phyloP scores from a whole-genome alignment of 2,329 filamentous ascomycete genomes.

The Fusarium domesticum region DNA sequence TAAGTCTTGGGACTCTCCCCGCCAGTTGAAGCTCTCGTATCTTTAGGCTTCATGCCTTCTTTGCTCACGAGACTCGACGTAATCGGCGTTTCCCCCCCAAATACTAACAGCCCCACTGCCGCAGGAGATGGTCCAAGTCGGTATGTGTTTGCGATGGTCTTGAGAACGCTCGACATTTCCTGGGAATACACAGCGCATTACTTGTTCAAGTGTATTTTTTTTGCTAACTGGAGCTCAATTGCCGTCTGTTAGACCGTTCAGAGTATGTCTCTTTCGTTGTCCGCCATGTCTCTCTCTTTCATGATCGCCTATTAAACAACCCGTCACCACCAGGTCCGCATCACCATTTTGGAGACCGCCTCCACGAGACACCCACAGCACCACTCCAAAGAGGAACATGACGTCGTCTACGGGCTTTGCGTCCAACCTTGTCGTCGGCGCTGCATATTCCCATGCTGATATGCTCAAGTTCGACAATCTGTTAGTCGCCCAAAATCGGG shows the following conservation, averaged over 20 bases:
- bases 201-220: background rate
- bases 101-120: constrained; percentile 41
- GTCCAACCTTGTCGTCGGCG: constrained; percentile 77
- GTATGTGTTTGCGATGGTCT: constrained; percentile 52
- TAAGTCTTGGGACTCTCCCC: constrained; percentile 40
- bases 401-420: constrained; percentile 48
- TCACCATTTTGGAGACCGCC: constrained; percentile 84
- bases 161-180: background rate
- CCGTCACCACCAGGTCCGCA: constrained; percentile 56
- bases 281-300: constrained; percentile 1
- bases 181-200: no score
- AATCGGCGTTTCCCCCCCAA: constrained; percentile 22
- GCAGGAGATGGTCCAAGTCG: constrained; percentile 99
- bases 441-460: constrained; percentile 94
- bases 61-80: constrained; percentile 25
- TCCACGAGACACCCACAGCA: constrained; percentile 43
- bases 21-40: constrained; percentile 9
- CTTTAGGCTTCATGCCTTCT: background rate
- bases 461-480: constrained; percentile 82
- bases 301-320: constrained; percentile 27
- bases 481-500: constrained; percentile 46
- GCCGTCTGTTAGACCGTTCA: constrained; percentile 50
- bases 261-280: constrained; percentile 52
- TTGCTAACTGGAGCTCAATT: constrained; percentile 29
- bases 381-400: constrained; percentile 49